Base-by-base conservation (phyloP, 2,329 filamentous ascomycete genomes). In the Orbilia ellipsospora region DNA sequence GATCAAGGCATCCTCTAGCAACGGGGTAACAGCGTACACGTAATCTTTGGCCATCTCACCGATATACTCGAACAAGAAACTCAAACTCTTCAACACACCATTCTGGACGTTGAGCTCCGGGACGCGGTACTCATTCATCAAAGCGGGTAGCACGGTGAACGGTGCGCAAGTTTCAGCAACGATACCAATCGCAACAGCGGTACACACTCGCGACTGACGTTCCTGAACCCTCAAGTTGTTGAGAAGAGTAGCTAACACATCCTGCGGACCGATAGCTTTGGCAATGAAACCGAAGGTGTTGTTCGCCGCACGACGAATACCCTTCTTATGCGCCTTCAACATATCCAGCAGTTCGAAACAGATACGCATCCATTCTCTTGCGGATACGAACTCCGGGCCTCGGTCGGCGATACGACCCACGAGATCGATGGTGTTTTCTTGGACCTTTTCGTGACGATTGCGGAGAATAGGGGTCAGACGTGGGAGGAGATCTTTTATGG, bases 41-140 rank as follows among this genome's bases (percentile, higher is more conserved):
- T 99, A 99, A 83, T 99, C 95, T 84, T 98, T 99, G 78, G 93
- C 93, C 95, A 99, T 98, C 83, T 99, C 95, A 77, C 95, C 95
- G 82, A 99, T 99, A 84, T 99, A 99, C 82, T 99, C 95, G 81
- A 98, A 99, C 76, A 99, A 87, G 87, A 99, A 99, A 5, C 92
- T 96, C 63, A 99, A 87, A 4, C 94, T 94, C 83, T 99, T 99
- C 81, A 99, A 89, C 40, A 99, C 95, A 84, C 95, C 95, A 80
- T 99, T 99, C 82, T 99, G 95, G 26, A 99, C 95, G 82, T 99
- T 99, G 78, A 99, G 90, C 83, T 99, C 95, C 0, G 95, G 95
- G 7, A 99, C 95, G 64, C 95, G 91, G 83, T 99, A 99, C 83
- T 99, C 95, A 84, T 99, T 99, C 96, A 99, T 99, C 77, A 99